Evolutionary conservation across 257 asterid species (phyloP), one percentile per base, ranked within the genome.

Genomic region (Echites panduratus): DNA sequence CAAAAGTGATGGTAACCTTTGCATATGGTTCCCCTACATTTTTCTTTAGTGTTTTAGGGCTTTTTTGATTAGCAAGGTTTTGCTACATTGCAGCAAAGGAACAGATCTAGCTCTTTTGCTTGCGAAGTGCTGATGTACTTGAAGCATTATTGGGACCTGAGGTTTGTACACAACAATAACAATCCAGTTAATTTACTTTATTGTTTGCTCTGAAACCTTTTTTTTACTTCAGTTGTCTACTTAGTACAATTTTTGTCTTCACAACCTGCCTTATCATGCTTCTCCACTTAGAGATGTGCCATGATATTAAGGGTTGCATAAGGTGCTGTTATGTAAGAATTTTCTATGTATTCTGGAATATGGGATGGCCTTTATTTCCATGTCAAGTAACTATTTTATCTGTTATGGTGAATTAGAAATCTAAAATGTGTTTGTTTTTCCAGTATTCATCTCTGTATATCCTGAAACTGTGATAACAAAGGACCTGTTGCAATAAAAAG

Each of bases 41-140:
- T 49, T 48, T 61, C 35, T 52, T 1, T 20, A 44, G 26, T 16
- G 17, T 43, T 0, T n/a, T 4, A 7, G 44, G 0, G n/a, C 19
- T 40, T 49, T 27, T 49, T 13, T 56, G 63, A 10, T 44, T 64
- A 38, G 27, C 19, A 38, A 56, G 27, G 20, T n/a, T n/a, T n/a
- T n/a, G 48, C 22, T 26, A 49, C 64, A n/a, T n/a, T 73, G 76
- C 85, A 92, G 98, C 98, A 92, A 92, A 96, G 98, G 73, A 90
- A 80, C 49, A 85, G 98, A 65, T 92, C 96, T 19, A 92, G 96
- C 78, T 92, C 98, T 35, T 92, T 96, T 17, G 89, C 96, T 66
- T 92, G 98, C 82, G 98, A 57, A 92, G 98, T 49, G 98, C 96
- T 0, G 96, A 92, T 78, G 96, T 92, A 47, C 77, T 90, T 70